Percentiles rank a stretch among this genome's conserved stretches.
Conservation (phyloP, 257 asterid genomes). For the Ligustrum vulgare region DNA sequence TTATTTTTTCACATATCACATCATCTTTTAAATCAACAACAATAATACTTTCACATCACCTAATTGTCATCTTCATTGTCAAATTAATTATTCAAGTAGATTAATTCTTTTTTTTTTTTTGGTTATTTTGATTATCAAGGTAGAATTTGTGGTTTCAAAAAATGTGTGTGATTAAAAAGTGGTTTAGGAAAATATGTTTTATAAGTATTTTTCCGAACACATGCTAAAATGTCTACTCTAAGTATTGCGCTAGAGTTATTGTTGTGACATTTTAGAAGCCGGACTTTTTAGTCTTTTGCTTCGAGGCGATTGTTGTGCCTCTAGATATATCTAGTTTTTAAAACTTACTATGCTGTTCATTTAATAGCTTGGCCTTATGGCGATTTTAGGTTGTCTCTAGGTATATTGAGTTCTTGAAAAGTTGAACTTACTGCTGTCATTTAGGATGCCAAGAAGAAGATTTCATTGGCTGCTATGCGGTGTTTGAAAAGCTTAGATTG, state of each 20-base stretch:
- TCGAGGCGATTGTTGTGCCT: background rate
- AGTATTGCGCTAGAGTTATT: background rate
- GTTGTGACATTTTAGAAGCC: background rate
- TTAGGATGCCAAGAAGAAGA: background rate
- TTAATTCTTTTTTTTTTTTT: too few species aligned
- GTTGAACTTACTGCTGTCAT: background rate
- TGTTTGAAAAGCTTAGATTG: background rate
- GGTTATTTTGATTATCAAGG: too few species aligned
- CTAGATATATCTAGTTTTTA: background rate
- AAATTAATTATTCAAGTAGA: too few species aligned
- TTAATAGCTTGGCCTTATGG: background rate
- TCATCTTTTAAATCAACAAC: too few species aligned
- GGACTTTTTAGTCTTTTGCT: background rate
- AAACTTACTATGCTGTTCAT: background rate
- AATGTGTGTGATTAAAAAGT: too few species aligned
- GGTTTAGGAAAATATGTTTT: too few species aligned
- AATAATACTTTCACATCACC: too few species aligned
- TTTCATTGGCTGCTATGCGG: background rate
- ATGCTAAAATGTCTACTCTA: background rate
- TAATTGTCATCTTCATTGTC: too few species aligned
- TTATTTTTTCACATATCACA: too few species aligned
- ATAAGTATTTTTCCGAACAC: too few species aligned
- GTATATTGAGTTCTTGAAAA: background rate
- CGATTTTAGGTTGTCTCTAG: background rate
- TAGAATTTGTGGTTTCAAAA: too few species aligned